Evolutionary conservation across 805 yeast genomes (phyloP), one percentile per base, ranked within the genome.

Genomic region (Ogataea corticis): DNA sequence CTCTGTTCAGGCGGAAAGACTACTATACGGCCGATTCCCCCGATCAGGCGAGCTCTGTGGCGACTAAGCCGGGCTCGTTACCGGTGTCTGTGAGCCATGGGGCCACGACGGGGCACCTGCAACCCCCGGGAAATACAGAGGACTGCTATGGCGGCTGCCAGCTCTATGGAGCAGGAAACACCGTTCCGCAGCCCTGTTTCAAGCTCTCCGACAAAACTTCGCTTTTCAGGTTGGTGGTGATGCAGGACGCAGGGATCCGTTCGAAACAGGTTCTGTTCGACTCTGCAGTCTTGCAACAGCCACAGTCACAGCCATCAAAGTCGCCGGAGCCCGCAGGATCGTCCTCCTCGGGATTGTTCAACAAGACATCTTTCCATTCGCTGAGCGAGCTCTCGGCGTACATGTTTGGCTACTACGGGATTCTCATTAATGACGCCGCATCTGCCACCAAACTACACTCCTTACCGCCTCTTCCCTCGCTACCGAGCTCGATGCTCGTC

Each of bases 361-460:
- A 67, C 33, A 60, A 66, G 30, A 58, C 70, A 13, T 61, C 63
- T 2, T 65, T 68, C 43, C 80, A 77, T 49, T 67, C 72, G 14
- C 50, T 66, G 17, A 64, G 62, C 44, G 82, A 79, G 47, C 53
- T 79, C 16, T 70, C 75, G 21, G 75, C 74, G 45, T 75, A 70
- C 51, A 76, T 79, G 77, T 79, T 78, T 59, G 84, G 84, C 11
- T 73, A 77, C 41, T 57, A 58, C 43, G 83, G 83, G 0, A 62
- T 79, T 27, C 77, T 80, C 7, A 63, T 75, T 7, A 75, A 68
- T 46, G 81, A 78, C 44, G 59, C 67, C 14, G 65, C 66, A 15
- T 59, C 69, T 17, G 59, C 71, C 11, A 73, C 79, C 4, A 79
- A 79, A 49, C 55, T 78, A 2, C 82, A 79, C 57, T 51, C 65